Evolutionary conservation across 768 basidiomycete genomes (phyloP), one percentile per base, ranked within the genome.

Genomic region (Symmetrospora coprosmae): DNA sequence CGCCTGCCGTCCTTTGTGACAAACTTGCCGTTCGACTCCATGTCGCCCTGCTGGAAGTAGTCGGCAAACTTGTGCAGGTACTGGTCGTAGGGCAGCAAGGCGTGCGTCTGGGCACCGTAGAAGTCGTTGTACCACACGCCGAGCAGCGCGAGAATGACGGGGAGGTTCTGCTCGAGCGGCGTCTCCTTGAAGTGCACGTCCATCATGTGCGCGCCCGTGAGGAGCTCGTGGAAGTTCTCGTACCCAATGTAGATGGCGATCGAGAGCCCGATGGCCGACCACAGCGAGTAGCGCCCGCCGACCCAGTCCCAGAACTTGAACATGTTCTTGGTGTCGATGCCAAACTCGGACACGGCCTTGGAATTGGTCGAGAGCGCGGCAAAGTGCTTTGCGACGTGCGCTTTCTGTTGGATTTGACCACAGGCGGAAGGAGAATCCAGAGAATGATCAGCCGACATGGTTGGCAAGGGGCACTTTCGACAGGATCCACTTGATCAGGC

Each of bases 241-340:
- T 82, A 94, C 2, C 94, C 94, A 68, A 97, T 86, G 45, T 82
- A 84, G 50, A 97, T 76, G 37, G 87, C 86, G 74, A 99, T 97
- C 43, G 87, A 86, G 61, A 97, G 78, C 61, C 94, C 94, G 67
- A 99, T 96, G 30, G 94, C 92, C 64, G 87, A 90, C 92, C 94
- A 97, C 65, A 99, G 78, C 68, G 86, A 89, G 80, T 99, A 99
- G 64, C 92, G 82, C 27, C 94, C 94, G 64, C 94, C 94, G 65
- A 99, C 94, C 94, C 94, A 99, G 74, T 97, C 94, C 92, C 92
- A 99, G 81, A 99, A 97, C 71, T 85, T 83, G 81, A 99, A 99
- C 91, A 99, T 99, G 76, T 96, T 96, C 66, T 79, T 79, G 62
- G 82, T 73, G 45, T 84, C 78, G 70, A 99, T 99, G 39, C 94